Base-by-base conservation (phyloP, 1,284 basidiomycete genomes). In the Jaminaea rosea region DNA sequence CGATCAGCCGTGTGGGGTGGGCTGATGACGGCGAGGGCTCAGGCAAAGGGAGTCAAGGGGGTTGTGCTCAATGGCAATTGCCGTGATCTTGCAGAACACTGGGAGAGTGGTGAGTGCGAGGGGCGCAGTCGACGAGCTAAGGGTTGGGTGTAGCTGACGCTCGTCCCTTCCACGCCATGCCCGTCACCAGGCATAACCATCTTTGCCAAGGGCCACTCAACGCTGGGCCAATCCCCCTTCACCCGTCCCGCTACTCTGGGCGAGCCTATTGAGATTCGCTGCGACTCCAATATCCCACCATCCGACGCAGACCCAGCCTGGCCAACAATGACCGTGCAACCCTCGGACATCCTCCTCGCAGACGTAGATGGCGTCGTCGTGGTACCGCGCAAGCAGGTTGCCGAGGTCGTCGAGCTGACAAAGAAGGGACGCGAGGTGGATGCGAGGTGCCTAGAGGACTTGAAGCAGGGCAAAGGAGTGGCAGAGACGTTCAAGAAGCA, bases 1-100 rank as follows among this genome's bases (percentile, higher is more conserved):
- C 87, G 85, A 72, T 89, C 85, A 59, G 88, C 88, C 1, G 85
- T 88, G 0, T 91, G 90, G 86, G 90, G 90, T 7, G 90, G 89
- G 2, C 80, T 93, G 28, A 89, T 93, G 87, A 85, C 87, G 1
- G 84, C 86, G 0, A 84, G 88, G 15, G 88, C 89, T 0, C 81
- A 83, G 65, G 77, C 80, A 11, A 81, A 83, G 37, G 80, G 80
- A 21, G 83, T 83, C 4, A 76, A 79, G 15, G 89, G 87, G 5
- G 86, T 87, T 29, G 78, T 93, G 45, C 84, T 93, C 50, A 75
- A 77, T 45, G 89, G 89, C 1, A 80, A 87, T 10, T 88, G 86
- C 75, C 81, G 90, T 58, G 89, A 93, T 74, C 72, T 90, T 10
- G 76, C 78, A 2, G 90, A 93, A 74, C 86, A 88, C 63, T 80